Percentiles rank a stretch among this genome's conserved stretches.
These are phyloP conservation scores for Glycyrrhiza uralensis DNA, from an alignment of 306 rosid species.

Conservation along the genomic window DNA sequence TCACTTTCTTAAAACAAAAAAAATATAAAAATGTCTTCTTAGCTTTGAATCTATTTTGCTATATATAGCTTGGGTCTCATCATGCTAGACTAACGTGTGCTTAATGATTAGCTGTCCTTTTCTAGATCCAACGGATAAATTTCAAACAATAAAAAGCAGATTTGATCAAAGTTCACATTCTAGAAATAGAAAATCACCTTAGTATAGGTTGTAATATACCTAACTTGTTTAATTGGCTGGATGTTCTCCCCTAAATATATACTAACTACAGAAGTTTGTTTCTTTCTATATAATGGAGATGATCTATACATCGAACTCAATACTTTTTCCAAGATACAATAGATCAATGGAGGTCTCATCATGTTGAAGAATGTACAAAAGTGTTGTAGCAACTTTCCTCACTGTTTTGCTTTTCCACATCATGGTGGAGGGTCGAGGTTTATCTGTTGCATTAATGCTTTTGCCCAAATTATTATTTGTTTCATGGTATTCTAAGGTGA, in stretches of 20 bases:
- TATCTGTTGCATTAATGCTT: background rate
- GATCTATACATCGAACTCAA: background rate
- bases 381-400: background rate
- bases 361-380: background rate
- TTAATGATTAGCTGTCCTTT: no score
- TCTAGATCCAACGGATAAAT: no score
- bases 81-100: no score
- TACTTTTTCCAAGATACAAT: background rate
- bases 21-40: no score
- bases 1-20: no score
- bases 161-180: no score
- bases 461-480: background rate
- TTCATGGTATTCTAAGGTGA: no score
- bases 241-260: background rate
- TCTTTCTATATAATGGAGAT: no score
- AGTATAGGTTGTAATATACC: background rate
- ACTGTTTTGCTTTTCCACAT: background rate
- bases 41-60: no score
- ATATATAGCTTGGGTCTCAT: no score
- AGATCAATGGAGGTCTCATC: background rate
- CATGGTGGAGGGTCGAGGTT: constrained; percentile 8
- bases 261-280: background rate
- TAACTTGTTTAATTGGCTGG: background rate
- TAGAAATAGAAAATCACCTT: background rate
- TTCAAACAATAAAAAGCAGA: no score